These are phyloP conservation scores for Syncephalis plumigaleata DNA, from an alignment of 371 early-diverging fungal genomes.

Conservation along the genomic window DNA sequence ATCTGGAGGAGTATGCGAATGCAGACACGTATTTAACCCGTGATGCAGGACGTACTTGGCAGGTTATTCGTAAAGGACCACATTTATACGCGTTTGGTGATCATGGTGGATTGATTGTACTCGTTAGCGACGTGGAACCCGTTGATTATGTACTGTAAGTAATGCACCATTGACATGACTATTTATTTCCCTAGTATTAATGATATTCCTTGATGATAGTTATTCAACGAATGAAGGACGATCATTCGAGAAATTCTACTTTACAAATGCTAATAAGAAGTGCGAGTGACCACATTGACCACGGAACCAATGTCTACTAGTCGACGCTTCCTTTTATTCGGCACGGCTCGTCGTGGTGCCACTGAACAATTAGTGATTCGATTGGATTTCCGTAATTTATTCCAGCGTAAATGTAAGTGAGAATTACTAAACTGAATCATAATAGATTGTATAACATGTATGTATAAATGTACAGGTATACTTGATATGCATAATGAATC, in stretches of 20 bases:
- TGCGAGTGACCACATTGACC: conserved; percentile 40
- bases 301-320: conserved; percentile 55
- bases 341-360: conserved; percentile 14
- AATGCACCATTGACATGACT: conserved; percentile 15
- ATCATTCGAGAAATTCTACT: conserved; percentile 32
- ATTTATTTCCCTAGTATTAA: conserved; percentile 12
- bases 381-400: conserved; percentile 60
- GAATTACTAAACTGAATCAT: conserved; percentile 1
- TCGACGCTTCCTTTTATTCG: conserved; percentile 50
- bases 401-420: conserved; percentile 35
- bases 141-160: conserved; percentile 39
- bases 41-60: conserved; percentile 69
- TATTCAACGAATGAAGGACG: conserved; percentile 42
- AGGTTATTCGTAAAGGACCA: conserved; percentile 45
- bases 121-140: conserved; percentile 54
- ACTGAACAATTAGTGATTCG: conserved; percentile 31
- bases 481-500: conserved; percentile 15
- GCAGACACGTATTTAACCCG: conserved; percentile 73
- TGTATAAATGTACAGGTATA: not conserved
- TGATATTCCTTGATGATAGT: conserved; percentile 2
- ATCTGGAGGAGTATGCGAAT: conserved; percentile 38
- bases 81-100: conserved; percentile 77
- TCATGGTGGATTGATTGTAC: conserved; percentile 54
- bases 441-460: not conserved
- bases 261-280: conserved; percentile 24